A percentile compares a stretch with the other conserved stretches of the same genome.
Conservation (phyloP, 257 asterid genomes). For the Plantago major region DNA sequence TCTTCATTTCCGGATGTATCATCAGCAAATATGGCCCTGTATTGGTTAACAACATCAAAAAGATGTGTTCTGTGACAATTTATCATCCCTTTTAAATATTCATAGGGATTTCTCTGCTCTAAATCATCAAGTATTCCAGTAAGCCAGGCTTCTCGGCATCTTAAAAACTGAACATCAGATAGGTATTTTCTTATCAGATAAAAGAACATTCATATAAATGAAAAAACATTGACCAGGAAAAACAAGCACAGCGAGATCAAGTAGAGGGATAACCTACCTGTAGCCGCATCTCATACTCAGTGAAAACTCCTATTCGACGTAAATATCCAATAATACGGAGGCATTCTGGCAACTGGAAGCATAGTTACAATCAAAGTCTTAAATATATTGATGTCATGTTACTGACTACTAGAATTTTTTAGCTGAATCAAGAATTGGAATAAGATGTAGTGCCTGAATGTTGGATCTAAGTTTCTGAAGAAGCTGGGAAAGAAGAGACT, state of each 20-base stretch:
- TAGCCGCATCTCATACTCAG: slow-evolving; percentile 93
- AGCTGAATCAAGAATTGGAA: slow-evolving; percentile 13
- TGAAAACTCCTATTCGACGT: slow-evolving; percentile 94
- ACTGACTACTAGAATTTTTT: background rate
- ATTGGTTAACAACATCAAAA: slow-evolving; percentile 96
- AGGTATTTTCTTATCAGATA: slow-evolving; percentile 29
- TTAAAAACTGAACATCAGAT: slow-evolving; percentile 55
- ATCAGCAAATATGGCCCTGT: slow-evolving; percentile 93
- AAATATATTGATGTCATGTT: slow-evolving; percentile 7
- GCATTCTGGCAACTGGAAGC: slow-evolving; percentile 87
- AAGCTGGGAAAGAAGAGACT: slow-evolving; percentile 94
- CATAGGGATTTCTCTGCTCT: slow-evolving; percentile 96
- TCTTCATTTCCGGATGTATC: slow-evolving; percentile 94
- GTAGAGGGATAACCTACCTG: slow-evolving; percentile 47
- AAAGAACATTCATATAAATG: background rate
- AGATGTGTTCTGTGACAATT: slow-evolving; percentile 88
- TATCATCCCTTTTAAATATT: slow-evolving; percentile 89
- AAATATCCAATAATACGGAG: slow-evolving; percentile 92
- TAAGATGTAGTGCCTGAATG: slow-evolving; percentile 61
- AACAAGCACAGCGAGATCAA: slow-evolving; percentile 9
- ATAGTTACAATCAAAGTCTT: slow-evolving; percentile 14
- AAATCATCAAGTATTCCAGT: slow-evolving; percentile 83
- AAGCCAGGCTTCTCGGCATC: slow-evolving; percentile 99
- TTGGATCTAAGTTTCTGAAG: slow-evolving; percentile 94
- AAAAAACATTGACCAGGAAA: background rate